Conservation (phyloP, 495 filamentous ascomycete genomes). For the Penicillium samsonianum region DNA sequence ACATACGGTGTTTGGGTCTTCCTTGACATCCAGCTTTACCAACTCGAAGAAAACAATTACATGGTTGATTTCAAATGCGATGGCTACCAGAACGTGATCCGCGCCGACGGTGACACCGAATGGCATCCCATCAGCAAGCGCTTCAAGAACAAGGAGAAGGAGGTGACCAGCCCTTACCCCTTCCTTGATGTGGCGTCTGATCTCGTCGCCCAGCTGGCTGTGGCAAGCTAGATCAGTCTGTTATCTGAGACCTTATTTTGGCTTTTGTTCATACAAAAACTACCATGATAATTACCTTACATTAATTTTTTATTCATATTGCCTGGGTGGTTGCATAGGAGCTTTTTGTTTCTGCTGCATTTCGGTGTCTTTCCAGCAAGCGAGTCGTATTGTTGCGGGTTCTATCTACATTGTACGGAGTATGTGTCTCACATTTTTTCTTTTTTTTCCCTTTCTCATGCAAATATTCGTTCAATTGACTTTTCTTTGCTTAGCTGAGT, state of each 20-base stretch:
- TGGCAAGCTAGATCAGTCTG: constrained; percentile 35
- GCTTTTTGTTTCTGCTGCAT: constrained; percentile 10
- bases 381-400: constrained; percentile 15
- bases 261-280: constrained; percentile 12
- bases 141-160: constrained; percentile 54
- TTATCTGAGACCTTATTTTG: constrained; percentile 1
- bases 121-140: constrained; percentile 52
- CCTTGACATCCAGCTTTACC: constrained; percentile 94
- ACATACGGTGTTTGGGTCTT: constrained; percentile 65
- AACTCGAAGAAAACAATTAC: constrained; percentile 89
- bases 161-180: constrained; percentile 57
- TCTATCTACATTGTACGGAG: constrained; percentile 14
- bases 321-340: constrained; percentile 9
- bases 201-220: constrained; percentile 55
- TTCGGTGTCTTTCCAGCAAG: constrained; percentile 23
- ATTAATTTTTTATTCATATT: constrained; percentile 8
- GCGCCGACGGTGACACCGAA: constrained; percentile 45
- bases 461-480: constrained; percentile 13
- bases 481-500: not conserved
- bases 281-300: constrained; percentile 19
- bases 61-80: constrained; percentile 98
- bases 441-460: constrained; percentile 1
- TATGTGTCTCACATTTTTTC: not conserved
- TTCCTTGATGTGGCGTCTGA: constrained; percentile 58
- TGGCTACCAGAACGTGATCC: constrained; percentile 84